Percentiles rank a stretch among this genome's conserved stretches.
These are phyloP conservation scores for Boletales sp. DNA, from an alignment of 768 basidiomycete species.

Conservation along the genomic window DNA sequence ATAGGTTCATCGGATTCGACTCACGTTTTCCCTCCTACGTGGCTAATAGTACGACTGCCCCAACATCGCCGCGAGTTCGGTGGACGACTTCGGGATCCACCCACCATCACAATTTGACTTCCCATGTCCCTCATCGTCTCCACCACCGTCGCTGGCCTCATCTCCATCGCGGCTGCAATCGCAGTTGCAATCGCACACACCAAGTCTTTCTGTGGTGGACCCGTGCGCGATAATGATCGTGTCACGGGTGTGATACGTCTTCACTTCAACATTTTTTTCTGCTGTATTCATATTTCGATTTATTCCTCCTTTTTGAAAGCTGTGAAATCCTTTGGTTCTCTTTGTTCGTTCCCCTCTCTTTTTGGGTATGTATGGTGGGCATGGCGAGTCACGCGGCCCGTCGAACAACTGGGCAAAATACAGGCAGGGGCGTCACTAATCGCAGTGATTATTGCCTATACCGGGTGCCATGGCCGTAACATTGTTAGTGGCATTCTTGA, in stretches of 20 bases:
- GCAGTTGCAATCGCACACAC: not conserved
- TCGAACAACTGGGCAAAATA: no score
- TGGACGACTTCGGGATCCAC: constrained; percentile 15
- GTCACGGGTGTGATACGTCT: constrained; percentile 10
- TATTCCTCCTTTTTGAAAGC: no score
- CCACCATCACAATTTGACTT: constrained; percentile 9
- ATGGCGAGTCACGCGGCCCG: no score
- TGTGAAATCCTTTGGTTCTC: no score
- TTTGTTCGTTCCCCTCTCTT: no score
- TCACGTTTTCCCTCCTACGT: not conserved
- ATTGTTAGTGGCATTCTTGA: no score
- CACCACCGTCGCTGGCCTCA: not conserved
- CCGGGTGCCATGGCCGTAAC: no score
- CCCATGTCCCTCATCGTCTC: not conserved
- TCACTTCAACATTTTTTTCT: no score
- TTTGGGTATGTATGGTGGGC: no score
- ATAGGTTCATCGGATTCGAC: not conserved
- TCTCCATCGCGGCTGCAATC: not conserved
- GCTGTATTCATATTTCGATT: no score
- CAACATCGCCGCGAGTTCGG: constrained; percentile 21
- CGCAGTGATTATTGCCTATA: no score
- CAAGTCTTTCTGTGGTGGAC: constrained; percentile 1
- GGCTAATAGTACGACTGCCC: constrained; percentile 20
- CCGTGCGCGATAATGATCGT: constrained; percentile 12
- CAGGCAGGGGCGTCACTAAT: no score